Evolutionary conservation across 345 rosid species (phyloP), one percentile per base, ranked within the genome.

Genomic region (Gossypioides kirkii): DNA sequence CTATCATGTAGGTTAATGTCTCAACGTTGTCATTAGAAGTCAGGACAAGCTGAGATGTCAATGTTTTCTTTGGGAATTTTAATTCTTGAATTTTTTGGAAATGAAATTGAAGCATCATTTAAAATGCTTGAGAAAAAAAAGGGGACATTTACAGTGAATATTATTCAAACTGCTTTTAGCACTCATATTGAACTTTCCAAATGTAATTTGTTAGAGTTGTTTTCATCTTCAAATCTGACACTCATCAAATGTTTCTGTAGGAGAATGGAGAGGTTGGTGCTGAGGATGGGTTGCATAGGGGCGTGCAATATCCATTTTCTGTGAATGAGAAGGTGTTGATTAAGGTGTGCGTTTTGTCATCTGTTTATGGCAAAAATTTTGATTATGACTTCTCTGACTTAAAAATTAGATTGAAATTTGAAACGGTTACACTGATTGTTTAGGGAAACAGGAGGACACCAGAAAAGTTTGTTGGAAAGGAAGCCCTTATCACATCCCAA

Each of bases 401-500:
- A 49, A 38, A 11, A 28, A 32, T 67, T 71, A 54, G 56, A 62
- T 50, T 53, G 26, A 56, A 22, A 54, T 13, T 76, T 56, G 62
- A 58, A 14, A 58, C 65, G 47, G 47, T 25, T 50, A 60, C 71
- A 75, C 72, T 74, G 77, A 50, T 52, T 79, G 23, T 81, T 42
- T 85, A 95, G 99, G 99, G 98, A 72, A 95, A 95, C 79, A 79
- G 91, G 78, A 86, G 99, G 81, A 95, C 99, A 8, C 98, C 97
- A 0, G 99, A 89, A 76, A 95, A 92, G 77, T 90, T 90, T 87
- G 95, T 95, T 36, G 99, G 99, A 68, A 95, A 90, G 88, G 99
- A 92, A 85, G 99, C 99, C 38, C 71, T 95, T 25, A 89, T 95
- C 76, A 90, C 98, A 77, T 92, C 98, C 74, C 99, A 95, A 62